Evolutionary conservation across 1,139 yeast species (phyloP).

Genomic region (Kluyveromyces marxianus): DNA sequence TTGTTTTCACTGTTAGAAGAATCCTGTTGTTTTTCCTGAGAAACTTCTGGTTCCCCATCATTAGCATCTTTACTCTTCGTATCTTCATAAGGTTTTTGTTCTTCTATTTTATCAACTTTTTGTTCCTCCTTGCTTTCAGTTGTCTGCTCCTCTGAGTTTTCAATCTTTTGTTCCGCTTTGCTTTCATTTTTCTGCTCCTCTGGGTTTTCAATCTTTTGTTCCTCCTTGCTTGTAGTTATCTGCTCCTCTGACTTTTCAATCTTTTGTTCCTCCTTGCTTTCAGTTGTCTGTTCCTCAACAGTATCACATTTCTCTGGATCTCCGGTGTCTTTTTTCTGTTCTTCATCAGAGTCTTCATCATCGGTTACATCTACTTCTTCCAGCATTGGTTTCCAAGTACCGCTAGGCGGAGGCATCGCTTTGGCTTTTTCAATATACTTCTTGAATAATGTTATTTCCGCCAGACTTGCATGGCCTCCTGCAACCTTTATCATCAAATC

Average conservation of each 20-base stretch:
- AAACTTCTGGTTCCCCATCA: conserved; percentile 4
- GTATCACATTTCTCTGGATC: not conserved
- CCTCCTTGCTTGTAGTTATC: not conserved
- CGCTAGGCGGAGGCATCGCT: conserved; percentile 53
- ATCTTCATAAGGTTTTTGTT: not conserved
- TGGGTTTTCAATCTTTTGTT: not conserved
- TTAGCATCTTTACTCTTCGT: not conserved
- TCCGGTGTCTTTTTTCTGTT: not conserved
- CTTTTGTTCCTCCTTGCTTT: not conserved
- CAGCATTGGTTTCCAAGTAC: conserved; percentile 28
- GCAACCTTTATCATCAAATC: conserved; percentile 79
- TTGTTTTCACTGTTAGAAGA: conserved; percentile 2
- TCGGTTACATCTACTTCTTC: conserved; percentile 18
- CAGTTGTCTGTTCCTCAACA: not conserved
- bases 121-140: not conserved
- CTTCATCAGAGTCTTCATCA: conserved; percentile 12
- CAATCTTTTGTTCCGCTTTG: not conserved
- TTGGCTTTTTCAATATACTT: conserved; percentile 71
- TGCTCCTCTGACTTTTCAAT: not conserved
- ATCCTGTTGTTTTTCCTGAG: conserved; percentile 6
- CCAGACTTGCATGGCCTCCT: conserved; percentile 62
- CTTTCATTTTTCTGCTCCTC: not conserved
- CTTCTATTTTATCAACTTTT: not conserved
- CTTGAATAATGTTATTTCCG: conserved; percentile 69
- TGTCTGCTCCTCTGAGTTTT: not conserved